Conservation (phyloP, 1,284 basidiomycete species). For the Uromyces viciae-fabae region DNA sequence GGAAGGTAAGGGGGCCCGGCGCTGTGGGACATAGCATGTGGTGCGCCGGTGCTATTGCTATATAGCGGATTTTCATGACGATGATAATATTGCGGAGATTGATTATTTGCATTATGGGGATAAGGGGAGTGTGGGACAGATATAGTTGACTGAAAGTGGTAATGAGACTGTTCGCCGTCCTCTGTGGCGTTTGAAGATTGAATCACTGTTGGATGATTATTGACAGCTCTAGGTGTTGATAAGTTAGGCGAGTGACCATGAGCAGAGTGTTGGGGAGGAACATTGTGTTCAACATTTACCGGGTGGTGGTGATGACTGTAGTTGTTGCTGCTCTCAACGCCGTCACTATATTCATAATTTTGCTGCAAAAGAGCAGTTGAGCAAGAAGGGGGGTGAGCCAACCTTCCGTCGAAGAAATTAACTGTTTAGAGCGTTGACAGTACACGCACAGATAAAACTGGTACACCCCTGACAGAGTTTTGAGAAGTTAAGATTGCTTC, state of each 20-base stretch:
- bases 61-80: constrained; percentile 22
- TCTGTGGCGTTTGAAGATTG: constrained; percentile 19
- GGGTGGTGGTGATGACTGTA: constrained; percentile 21
- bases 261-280: constrained; percentile 17
- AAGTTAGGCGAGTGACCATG: constrained; percentile 1
- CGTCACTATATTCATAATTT: constrained; percentile 37
- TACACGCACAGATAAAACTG: constrained; percentile 40
- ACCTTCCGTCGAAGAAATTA: neutral
- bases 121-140: constrained; percentile 25
- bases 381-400: neutral
- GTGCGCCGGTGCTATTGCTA: constrained; percentile 27
- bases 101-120: neutral
- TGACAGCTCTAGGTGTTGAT: constrained; percentile 21
- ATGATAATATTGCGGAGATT: constrained; percentile 21
- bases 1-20: constrained; percentile 32
- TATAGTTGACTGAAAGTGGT: constrained; percentile 19
- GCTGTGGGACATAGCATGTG: neutral
- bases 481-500: neutral
- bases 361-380: constrained; percentile 8
- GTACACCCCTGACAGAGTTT: constrained; percentile 18
- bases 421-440: neutral
- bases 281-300: constrained; percentile 34
- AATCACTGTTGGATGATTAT: constrained; percentile 1
- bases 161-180: constrained; percentile 21
- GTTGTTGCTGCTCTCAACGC: constrained; percentile 3